Conservation (phyloP, 176 grass and related monocot genomes). For the Cymbopogon citratus region DNA sequence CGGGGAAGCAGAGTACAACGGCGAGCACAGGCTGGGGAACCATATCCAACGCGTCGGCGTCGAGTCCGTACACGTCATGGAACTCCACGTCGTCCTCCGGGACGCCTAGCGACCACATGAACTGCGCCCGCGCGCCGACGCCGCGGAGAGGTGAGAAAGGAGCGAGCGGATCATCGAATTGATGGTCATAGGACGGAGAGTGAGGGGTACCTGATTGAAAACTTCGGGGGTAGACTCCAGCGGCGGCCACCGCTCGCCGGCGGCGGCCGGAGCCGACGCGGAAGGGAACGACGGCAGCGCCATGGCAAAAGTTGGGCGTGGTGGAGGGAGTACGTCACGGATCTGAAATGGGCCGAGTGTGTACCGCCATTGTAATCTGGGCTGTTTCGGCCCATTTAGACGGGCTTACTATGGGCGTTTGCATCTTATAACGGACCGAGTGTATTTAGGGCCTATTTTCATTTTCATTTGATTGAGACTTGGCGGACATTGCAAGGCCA, state of each 20-base stretch:
- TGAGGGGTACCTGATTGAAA: constrained; percentile 58
- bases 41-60: constrained; percentile 50
- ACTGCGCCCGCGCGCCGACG: constrained; percentile 23
- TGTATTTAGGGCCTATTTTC: no score
- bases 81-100: constrained; percentile 57
- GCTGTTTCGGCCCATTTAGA: neutral
- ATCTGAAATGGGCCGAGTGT: neutral
- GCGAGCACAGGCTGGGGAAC: constrained; percentile 73
- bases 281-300: constrained; percentile 16
- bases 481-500: no score
- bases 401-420: neutral
- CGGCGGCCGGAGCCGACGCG: neutral
- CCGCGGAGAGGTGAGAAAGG: neutral
- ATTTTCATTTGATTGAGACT: no score
- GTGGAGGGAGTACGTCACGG: neutral
- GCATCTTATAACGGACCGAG: no score
- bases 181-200: neutral
- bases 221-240: constrained; percentile 79
- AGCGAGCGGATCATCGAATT: neutral
- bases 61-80: constrained; percentile 77
- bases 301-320: constrained; percentile 13
- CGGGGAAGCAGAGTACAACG: constrained; percentile 76
- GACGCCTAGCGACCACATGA: constrained; percentile 73
- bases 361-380: neutral
- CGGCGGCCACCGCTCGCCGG: constrained; percentile 63